These are phyloP conservation scores for Mortierella sp. DNA, from an alignment of 371 early-diverging fungal genomes.

Conservation along the genomic window DNA sequence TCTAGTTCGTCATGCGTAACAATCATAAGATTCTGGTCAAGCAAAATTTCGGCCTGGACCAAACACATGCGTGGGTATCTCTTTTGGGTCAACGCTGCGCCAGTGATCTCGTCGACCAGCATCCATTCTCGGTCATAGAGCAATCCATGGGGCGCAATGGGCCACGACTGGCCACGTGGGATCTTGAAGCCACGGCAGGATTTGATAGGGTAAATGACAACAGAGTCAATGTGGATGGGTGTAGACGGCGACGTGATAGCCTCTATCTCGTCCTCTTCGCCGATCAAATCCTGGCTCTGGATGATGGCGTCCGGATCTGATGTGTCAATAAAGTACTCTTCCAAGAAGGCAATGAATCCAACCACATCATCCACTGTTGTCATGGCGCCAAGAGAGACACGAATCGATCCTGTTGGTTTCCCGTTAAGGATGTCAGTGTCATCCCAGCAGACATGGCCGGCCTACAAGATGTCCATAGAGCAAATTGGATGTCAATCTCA, in stretches of 20 bases:
- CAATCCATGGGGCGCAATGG: slow-evolving; percentile 65
- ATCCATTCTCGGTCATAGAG: slow-evolving; percentile 74
- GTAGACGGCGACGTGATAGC: background rate
- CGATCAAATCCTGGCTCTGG: slow-evolving; percentile 14
- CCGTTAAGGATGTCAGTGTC: slow-evolving; percentile 69
- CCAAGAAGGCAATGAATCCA: slow-evolving; percentile 61
- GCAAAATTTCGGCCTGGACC: slow-evolving; percentile 56
- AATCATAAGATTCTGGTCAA: slow-evolving; percentile 46
- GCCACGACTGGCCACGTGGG: slow-evolving; percentile 60
- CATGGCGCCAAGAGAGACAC: slow-evolving; percentile 79
- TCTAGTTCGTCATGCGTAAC: slow-evolving; percentile 24
- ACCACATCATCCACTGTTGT: slow-evolving; percentile 64
- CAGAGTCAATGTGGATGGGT: slow-evolving; percentile 24
- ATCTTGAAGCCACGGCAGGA: slow-evolving; percentile 74
- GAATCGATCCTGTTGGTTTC: slow-evolving; percentile 71
- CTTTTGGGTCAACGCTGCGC: slow-evolving; percentile 64
- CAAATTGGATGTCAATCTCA: background rate
- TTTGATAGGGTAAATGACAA: slow-evolving; percentile 74
- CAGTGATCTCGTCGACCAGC: slow-evolving; percentile 63
- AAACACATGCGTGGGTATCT: slow-evolving; percentile 64
- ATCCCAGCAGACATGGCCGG: slow-evolving; percentile 75
- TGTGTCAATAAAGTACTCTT: slow-evolving; percentile 58
- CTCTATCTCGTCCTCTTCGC: slow-evolving; percentile 14
- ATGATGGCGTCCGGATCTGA: slow-evolving; percentile 27
- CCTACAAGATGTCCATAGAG: slow-evolving; percentile 20